These are phyloP conservation scores for Aurifilum marmelostoma DNA, from an alignment of 2,329 filamentous ascomycete species.

Conservation along the genomic window DNA sequence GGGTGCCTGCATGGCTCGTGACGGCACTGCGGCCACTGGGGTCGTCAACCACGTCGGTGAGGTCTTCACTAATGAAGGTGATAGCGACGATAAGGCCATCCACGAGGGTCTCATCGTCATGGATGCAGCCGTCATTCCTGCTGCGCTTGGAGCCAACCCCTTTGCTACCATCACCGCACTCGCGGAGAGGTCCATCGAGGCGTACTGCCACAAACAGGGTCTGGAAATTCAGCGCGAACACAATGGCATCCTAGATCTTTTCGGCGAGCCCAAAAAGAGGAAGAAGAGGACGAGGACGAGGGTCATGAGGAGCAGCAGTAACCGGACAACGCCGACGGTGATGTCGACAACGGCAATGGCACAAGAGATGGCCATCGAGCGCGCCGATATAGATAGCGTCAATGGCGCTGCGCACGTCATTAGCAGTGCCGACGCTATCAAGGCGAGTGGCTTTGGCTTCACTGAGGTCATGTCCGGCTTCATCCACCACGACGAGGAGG, in stretches of 20 bases:
- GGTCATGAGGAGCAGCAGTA: background rate
- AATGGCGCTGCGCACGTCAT: conserved; percentile 44
- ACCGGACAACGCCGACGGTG: conserved; percentile 19
- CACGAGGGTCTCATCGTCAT: conserved; percentile 63
- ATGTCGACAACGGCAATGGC: background rate
- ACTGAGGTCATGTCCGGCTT: conserved; percentile 68
- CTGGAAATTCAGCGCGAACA: conserved; percentile 50
- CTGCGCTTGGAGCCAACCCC: conserved; percentile 65
- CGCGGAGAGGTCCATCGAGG: conserved; percentile 64
- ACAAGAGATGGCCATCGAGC: conserved; percentile 27
- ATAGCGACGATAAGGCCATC: conserved; percentile 41
- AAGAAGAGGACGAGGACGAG: background rate
- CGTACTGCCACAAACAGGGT: conserved; percentile 46
- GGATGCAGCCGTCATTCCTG: conserved; percentile 65
- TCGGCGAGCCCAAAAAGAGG: conserved; percentile 52
- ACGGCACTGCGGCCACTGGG: conserved; percentile 59
- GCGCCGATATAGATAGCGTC: conserved; percentile 40
- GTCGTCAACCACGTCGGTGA: conserved; percentile 65
- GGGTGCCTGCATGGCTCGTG: conserved; percentile 64
- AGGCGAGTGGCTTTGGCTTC: conserved; percentile 59
- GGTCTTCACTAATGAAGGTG: conserved; percentile 57
- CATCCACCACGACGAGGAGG: conserved; percentile 55
- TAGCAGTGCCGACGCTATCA: conserved; percentile 45
- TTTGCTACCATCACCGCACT: conserved; percentile 71
- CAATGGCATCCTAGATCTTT: conserved; percentile 57